These are phyloP conservation scores for Trypanosoma brucei DNA, from an alignment of 208 protist species.

Conservation along the genomic window DNA sequence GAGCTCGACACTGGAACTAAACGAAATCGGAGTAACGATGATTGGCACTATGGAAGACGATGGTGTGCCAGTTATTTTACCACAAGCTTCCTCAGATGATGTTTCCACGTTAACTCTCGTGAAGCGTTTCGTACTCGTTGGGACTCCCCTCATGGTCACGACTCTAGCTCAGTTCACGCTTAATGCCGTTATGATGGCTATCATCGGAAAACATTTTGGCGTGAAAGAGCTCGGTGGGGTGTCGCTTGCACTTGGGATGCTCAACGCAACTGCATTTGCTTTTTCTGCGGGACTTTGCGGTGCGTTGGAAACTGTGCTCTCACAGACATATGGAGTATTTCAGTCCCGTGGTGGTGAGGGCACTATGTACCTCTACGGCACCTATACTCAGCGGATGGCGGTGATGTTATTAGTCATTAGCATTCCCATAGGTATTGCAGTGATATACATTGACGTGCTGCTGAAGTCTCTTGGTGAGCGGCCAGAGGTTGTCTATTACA, in stretches of 20 bases:
- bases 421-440: constrained; percentile 61
- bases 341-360: constrained; percentile 20
- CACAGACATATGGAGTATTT: constrained; percentile 67
- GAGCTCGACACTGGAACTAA: neutral
- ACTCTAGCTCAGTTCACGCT: constrained; percentile 74
- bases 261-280: constrained; percentile 85
- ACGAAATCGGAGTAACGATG: too few relatives aligned
- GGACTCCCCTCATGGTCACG: constrained; percentile 62
- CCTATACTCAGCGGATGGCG: constrained; percentile 76
- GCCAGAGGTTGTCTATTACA: constrained; percentile 54
- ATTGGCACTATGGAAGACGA: neutral
- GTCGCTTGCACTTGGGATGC: constrained; percentile 62
- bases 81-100: constrained; percentile 13
- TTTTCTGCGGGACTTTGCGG: constrained; percentile 81
- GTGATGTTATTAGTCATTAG: constrained; percentile 67
- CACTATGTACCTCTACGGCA: constrained; percentile 74
- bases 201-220: constrained; percentile 56
- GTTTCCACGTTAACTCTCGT: constrained; percentile 31
- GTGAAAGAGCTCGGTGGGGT: constrained; percentile 65
- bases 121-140: constrained; percentile 60
- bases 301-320: constrained; percentile 80
- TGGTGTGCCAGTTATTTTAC: neutral
- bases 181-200: constrained; percentile 62
- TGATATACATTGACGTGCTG: constrained; percentile 53
- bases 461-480: constrained; percentile 43